Evolutionary conservation across 352 stramenopile genomes (phyloP).

Genomic region (Phytophthora podocarpi): DNA sequence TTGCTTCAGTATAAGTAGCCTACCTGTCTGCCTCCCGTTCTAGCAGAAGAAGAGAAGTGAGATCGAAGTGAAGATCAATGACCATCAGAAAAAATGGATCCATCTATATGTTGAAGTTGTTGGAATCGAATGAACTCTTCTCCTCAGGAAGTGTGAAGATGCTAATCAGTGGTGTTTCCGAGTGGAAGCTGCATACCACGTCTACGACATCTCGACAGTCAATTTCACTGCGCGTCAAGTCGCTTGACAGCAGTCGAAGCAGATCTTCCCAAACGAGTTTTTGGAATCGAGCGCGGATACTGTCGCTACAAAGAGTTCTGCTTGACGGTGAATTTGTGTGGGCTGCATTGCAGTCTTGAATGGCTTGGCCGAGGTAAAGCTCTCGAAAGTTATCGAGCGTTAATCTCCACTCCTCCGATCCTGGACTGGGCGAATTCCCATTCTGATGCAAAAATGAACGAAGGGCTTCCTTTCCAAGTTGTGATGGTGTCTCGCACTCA

Average conservation of each 20-base stretch:
- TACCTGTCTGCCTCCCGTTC: constrained; percentile 13
- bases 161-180: constrained; percentile 34
- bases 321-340: background rate
- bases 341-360: background rate
- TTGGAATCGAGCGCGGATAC: constrained; percentile 19
- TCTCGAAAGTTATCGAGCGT: constrained; percentile 45
- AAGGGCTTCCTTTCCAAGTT: constrained; percentile 15
- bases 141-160: constrained; percentile 3
- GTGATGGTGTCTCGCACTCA: constrained; percentile 21
- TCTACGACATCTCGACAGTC: constrained; percentile 28
- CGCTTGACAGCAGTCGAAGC: constrained; percentile 8
- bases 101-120: constrained; percentile 25
- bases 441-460: constrained; percentile 28
- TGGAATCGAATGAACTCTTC: background rate
- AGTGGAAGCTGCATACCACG: constrained; percentile 40
- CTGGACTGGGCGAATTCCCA: constrained; percentile 8
- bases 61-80: constrained; percentile 38
- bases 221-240: constrained; percentile 5
- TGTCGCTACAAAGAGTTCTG: background rate
- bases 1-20: constrained; percentile 18
- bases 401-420: constrained; percentile 26
- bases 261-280: constrained; percentile 52
- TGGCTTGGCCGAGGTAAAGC: constrained; percentile 36
- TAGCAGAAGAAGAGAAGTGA: constrained; percentile 19
- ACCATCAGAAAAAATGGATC: constrained; percentile 18